Base-by-base conservation (phyloP, 768 basidiomycete genomes). In the Tricholoma terreum region DNA sequence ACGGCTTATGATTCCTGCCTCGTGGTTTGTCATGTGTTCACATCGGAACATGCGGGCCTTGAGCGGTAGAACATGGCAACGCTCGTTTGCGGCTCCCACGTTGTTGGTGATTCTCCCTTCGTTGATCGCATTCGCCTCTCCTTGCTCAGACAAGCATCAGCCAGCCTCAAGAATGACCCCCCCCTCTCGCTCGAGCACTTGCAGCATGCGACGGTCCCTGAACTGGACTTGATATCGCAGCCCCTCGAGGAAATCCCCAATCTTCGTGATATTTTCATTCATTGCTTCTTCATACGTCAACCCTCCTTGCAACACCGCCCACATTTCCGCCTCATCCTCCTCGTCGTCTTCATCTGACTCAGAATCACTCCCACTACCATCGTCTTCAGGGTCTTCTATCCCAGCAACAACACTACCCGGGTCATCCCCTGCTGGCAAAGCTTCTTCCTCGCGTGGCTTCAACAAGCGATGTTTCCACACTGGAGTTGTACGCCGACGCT, bases 391-490 rank as follows among this genome's bases (percentile, higher is more conserved):
- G n/a, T n/a, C n/a, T n/a, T n/a, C n/a, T n/a, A n/a, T n/a, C n/a
- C n/a, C n/a, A 45, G 11, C 19, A 3, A 11, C 21, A 1, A 7
- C 38, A 19, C 38, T 40, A 17, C n/a, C n/a, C 19, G 38, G 9
- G 17, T 17, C 38, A 40, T 40, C 19, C 19, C 19, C n/a, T 15
- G 38, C n/a, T 40, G 38, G n/a, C 19, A 17, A 40, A 17, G n/a
- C n/a, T 7, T 45, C 43, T 11, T 57, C 38, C 1, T 56, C 51
- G 30, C 55, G 27, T 34, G 51, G 50, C 57, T 46, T 56, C 55
- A 61, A 60, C 50, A 30, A 45, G 24, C 22, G 11, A 46, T 66
- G 65, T 22, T 55, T 60, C 65, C 63, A 66, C 27, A 64, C 59
- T 7, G 57, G 64, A 19, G 49, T 3, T 24, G 45, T 57, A 14